These are phyloP conservation scores for Sophora flavescens DNA, from an alignment of 306 rosid species.

Conservation along the genomic window DNA sequence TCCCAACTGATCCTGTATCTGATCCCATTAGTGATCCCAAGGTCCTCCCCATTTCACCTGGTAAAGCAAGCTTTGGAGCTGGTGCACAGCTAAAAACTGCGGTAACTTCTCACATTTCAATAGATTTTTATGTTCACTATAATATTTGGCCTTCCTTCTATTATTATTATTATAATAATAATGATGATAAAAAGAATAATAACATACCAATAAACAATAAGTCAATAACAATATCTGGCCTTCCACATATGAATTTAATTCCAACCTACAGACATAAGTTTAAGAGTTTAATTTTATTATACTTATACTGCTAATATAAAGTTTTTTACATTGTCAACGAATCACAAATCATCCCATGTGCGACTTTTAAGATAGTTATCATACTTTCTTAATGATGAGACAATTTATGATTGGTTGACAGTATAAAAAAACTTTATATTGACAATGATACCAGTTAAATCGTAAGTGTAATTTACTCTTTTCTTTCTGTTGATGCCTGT, in stretches of 20 bases:
- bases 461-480: conserved; percentile 18
- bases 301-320: no score
- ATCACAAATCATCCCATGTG: no score
- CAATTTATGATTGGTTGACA: no score
- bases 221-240: neutral
- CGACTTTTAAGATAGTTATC: no score
- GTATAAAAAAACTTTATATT: no score
- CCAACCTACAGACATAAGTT: conserved; percentile 2
- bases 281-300: neutral
- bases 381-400: no score
- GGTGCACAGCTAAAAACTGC: conserved; percentile 95
- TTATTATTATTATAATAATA: no score
- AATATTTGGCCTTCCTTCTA: neutral
- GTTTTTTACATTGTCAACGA: no score
- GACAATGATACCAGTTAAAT: no score
- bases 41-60: conserved; percentile 87
- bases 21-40: conserved; percentile 88
- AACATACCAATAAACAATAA: no score
- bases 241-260: conserved; percentile 14
- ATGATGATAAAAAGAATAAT: no score
- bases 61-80: conserved; percentile 87
- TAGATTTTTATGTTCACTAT: neutral
- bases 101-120: conserved; percentile 55
- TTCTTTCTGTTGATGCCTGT: conserved; percentile 14
- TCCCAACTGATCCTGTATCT: conserved; percentile 94